Evolutionary conservation across 805 yeast species (phyloP).

Genomic region (Sugiyamaella chiloensis): DNA sequence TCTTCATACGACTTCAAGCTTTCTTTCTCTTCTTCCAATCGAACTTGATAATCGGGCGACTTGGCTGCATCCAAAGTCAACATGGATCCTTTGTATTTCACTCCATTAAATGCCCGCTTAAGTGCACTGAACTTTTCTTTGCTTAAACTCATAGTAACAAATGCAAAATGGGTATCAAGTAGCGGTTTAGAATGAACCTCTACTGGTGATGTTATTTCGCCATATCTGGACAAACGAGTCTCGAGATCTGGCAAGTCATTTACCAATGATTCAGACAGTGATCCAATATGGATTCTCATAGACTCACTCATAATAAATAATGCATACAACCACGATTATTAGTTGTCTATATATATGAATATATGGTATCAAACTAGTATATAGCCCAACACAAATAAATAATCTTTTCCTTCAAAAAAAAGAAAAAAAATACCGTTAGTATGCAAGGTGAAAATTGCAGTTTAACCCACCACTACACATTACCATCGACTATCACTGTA

Average conservation of each 20-base stretch:
- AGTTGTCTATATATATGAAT: too few relatives aligned
- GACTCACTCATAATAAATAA: not conserved
- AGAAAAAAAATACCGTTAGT: not conserved
- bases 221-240: conserved; percentile 60
- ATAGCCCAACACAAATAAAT: not conserved
- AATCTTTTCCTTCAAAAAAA: not conserved
- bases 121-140: conserved; percentile 48
- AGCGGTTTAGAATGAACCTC: conserved; percentile 55
- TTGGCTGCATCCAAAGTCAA: conserved; percentile 62
- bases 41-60: conserved; percentile 42
- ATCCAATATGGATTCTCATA: conserved; percentile 60
- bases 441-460: not conserved
- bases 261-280: conserved; percentile 54
- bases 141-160: conserved; percentile 54
- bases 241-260: conserved; percentile 46
- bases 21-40: not conserved
- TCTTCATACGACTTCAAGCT: not conserved
- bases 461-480: not conserved
- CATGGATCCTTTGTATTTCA: conserved; percentile 70
- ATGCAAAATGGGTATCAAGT: conserved; percentile 60
- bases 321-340: too few relatives aligned
- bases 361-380: too few relatives aligned
- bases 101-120: conserved; percentile 60
- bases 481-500: too few relatives aligned
- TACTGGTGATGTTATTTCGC: conserved; percentile 47